Evolutionary conservation across 2,329 filamentous ascomycete genomes (phyloP), one percentile per base, ranked within the genome.

Genomic region (Fusarium siculi): DNA sequence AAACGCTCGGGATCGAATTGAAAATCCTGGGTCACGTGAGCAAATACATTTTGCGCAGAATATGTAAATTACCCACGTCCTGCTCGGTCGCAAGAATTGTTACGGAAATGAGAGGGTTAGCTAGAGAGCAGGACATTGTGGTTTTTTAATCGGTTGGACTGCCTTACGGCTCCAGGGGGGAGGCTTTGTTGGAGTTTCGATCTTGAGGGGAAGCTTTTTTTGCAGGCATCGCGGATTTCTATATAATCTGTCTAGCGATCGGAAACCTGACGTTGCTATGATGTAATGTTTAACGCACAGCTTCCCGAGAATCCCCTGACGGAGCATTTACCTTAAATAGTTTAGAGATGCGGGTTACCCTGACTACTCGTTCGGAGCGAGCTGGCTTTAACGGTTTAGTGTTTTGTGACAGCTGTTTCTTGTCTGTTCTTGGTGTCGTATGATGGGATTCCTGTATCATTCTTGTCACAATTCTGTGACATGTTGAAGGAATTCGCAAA

Each of bases 11-110:
- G 16, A 21, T 68, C 47, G 36, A n/a, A 30, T 39, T 21, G n/a
- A 8, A 23, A 25, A 36, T 52, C 6, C 63, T 67, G 19, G 21
- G 30, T 61, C 64, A 67, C 63, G 53, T 67, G 53, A 67, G 64
- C 18, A 36, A 23, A n/a, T 5, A 28, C 34, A 15, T 23, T 9
- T 36, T 37, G 19, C 5, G 19, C 14, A 34, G 8, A 66, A 7
- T 9, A 43, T 23, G 16, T 0, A 40, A 28, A 5, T 34, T 61
- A 68, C 54, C 30, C 36, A 68, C 65, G 65, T 68, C 25, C 32
- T 54, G 36, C 46, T 18, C n/a, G 19, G 37, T 54, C 10, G 63
- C n/a, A 36, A 52, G 40, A 42, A n/a, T 54, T 19, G 42, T 15
- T 47, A 50, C 23, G 4, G 18, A 23, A 9, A 34, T 39, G 19